Evolutionary conservation across 371 early-diverging fungal species (phyloP).

Genomic region (Dinochytrium kinnereticum): DNA sequence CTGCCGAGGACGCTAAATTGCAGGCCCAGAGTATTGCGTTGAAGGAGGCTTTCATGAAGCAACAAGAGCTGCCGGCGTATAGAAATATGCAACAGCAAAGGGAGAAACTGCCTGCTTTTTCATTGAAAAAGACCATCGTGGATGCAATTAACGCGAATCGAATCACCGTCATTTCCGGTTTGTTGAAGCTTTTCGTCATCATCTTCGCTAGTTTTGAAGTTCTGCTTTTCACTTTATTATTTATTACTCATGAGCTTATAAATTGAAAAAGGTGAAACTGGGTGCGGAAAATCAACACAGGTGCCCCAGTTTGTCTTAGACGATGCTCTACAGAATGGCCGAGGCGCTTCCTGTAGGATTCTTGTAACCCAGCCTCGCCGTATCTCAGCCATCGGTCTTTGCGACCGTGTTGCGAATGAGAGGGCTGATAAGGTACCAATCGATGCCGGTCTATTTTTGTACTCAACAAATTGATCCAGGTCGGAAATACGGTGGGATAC

Average conservation of each 20-base stretch:
- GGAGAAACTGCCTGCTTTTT: conserved; percentile 66
- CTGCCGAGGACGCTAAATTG: conserved; percentile 6
- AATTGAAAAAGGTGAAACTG: conserved; percentile 34
- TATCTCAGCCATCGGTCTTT: conserved; percentile 68
- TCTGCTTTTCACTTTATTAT: background rate
- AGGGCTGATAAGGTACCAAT: conserved; percentile 38
- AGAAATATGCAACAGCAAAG: conserved; percentile 52
- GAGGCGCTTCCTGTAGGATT: conserved; percentile 47
- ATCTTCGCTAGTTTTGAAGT: background rate
- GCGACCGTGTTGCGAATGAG: conserved; percentile 58
- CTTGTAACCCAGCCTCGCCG: conserved; percentile 51
- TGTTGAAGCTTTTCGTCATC: background rate
- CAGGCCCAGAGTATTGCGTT: conserved; percentile 15
- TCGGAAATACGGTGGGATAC: conserved; percentile 55
- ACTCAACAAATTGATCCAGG: background rate
- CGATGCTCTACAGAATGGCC: conserved; percentile 30
- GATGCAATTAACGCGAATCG: conserved; percentile 51
- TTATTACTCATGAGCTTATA: background rate
- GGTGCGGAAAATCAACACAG: conserved; percentile 73
- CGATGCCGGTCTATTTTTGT: background rate
- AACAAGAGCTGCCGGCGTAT: conserved; percentile 28
- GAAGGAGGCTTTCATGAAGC: conserved; percentile 17
- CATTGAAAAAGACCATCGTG: conserved; percentile 64
- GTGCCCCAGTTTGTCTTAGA: conserved; percentile 61
- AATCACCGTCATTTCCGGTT: conserved; percentile 52